Percentiles rank a stretch among this genome's conserved stretches.
phyloP scores from a whole-genome alignment of 257 asterid genomes.

The Eucommia ulmoides region DNA sequence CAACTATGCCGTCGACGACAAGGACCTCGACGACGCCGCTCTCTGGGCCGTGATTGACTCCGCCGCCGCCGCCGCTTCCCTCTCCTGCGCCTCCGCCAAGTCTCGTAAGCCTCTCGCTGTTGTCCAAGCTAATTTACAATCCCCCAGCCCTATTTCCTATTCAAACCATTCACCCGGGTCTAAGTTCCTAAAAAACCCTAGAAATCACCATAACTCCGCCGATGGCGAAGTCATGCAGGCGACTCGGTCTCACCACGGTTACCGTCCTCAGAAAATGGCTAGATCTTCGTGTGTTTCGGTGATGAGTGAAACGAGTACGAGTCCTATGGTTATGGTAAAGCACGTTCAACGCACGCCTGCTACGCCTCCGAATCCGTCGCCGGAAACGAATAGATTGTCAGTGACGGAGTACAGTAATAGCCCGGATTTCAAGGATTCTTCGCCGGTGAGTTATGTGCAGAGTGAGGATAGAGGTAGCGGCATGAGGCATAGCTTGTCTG shows the following conservation, averaged over 20 bases:
- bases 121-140: background rate
- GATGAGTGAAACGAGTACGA: constrained; percentile 21
- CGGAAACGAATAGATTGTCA: constrained; percentile 12
- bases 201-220: constrained; percentile 20
- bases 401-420: constrained; percentile 16
- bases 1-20: constrained; percentile 46
- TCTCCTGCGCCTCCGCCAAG: constrained; percentile 24
- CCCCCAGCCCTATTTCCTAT: constrained; percentile 44
- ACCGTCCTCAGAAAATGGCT: constrained; percentile 41
- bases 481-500: constrained; percentile 65
- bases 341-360: constrained; percentile 41
- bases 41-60: constrained; percentile 95
- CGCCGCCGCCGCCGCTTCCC: constrained; percentile 68
- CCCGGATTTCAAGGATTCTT: constrained; percentile 24
- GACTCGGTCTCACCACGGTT: constrained; percentile 15
- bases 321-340: constrained; percentile 53
- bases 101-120: constrained; percentile 21
- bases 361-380: constrained; percentile 14
- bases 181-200: constrained; percentile 15
- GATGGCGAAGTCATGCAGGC: constrained; percentile 45
- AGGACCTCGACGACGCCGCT: constrained; percentile 87
- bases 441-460: constrained; percentile 21
- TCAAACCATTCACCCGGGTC: constrained; percentile 50
- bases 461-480: constrained; percentile 29
- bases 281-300: constrained; percentile 26